phyloP scores from a whole-genome alignment of 495 filamentous ascomycete genomes.

The Lentithecium fluviatile region DNA sequence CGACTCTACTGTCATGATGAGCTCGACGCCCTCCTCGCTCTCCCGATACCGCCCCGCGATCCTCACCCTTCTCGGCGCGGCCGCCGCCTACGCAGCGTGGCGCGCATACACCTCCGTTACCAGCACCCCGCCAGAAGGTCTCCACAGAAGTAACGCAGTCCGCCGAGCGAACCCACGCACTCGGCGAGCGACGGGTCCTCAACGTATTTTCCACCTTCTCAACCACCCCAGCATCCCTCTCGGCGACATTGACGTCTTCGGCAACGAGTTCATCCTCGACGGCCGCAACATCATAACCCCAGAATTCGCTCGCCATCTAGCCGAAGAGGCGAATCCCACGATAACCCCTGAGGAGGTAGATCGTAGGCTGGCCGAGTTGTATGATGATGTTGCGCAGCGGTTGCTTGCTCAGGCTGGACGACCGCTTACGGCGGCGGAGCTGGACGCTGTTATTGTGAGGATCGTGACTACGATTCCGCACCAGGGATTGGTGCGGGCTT shows the following conservation, averaged over 20 bases:
- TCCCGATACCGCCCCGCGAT: conserved; percentile 35
- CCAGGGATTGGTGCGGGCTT: background rate
- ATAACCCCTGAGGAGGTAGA: conserved; percentile 12
- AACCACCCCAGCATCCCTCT: conserved; percentile 14
- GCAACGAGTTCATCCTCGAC: conserved; percentile 13
- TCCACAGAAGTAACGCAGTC: conserved; percentile 60
- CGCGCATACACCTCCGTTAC: conserved; percentile 27
- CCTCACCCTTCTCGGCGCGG: conserved; percentile 29
- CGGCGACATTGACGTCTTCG: conserved; percentile 27
- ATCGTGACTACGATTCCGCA: background rate
- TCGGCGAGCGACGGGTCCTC: background rate
- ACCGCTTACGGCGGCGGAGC: conserved; percentile 1
- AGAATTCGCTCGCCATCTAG: conserved; percentile 13
- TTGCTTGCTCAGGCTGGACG: conserved; percentile 6
- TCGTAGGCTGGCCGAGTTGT: conserved; percentile 16
- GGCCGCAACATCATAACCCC: conserved; percentile 5
- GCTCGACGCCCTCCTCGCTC: conserved; percentile 27
- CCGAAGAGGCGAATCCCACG: background rate
- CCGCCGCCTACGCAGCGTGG: conserved; percentile 34
- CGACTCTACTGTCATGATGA: conserved; percentile 14
- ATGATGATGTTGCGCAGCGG: conserved; percentile 28
- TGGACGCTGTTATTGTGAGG: conserved; percentile 3
- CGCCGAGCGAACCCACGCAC: conserved; percentile 12
- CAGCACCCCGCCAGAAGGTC: background rate
- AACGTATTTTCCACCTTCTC: conserved; percentile 15